These are phyloP conservation scores for Penicillium antarcticum DNA, from an alignment of 495 filamentous ascomycete genomes.

Conservation along the genomic window DNA sequence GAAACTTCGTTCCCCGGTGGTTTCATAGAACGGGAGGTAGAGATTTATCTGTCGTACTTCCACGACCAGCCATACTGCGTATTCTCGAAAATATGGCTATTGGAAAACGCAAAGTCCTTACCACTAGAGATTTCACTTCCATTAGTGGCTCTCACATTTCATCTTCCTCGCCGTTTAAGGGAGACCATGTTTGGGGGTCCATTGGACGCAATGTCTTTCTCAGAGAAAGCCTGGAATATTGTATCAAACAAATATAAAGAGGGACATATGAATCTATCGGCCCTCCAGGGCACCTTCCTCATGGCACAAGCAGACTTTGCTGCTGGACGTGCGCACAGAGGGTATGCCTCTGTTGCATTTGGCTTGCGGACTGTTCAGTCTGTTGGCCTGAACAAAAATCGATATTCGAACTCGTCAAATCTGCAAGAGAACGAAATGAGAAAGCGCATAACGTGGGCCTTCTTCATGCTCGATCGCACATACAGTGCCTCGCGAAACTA, in stretches of 20 bases:
- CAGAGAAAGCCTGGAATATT: slow-evolving; percentile 22
- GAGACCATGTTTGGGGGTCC: neutral
- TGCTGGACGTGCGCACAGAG: slow-evolving; percentile 21
- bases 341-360: slow-evolving; percentile 20
- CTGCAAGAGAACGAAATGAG: slow-evolving; percentile 8
- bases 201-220: slow-evolving; percentile 8
- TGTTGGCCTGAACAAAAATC: slow-evolving; percentile 18
- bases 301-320: slow-evolving; percentile 29
- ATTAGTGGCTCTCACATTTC: slow-evolving; percentile 25
- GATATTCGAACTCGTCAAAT: slow-evolving; percentile 1
- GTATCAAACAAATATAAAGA: slow-evolving; percentile 17
- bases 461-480: slow-evolving; percentile 30
- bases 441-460: slow-evolving; percentile 28
- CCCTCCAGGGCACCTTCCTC: slow-evolving; percentile 27
- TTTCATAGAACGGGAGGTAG: slow-evolving; percentile 19
- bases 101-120: slow-evolving; percentile 8
- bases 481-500: slow-evolving; percentile 28
- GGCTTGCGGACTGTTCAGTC: slow-evolving; percentile 26
- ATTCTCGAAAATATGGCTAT: slow-evolving; percentile 22
- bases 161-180: slow-evolving; percentile 15
- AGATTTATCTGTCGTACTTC: slow-evolving; percentile 21
- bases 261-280: slow-evolving; percentile 17
- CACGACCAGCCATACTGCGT: slow-evolving; percentile 31
- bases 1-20: slow-evolving; percentile 4
- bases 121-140: slow-evolving; percentile 21